Evolutionary conservation across 192 early-diverging fungal genomes (phyloP), one percentile per base, ranked within the genome.

Genomic region (Coemansia asiatica): DNA sequence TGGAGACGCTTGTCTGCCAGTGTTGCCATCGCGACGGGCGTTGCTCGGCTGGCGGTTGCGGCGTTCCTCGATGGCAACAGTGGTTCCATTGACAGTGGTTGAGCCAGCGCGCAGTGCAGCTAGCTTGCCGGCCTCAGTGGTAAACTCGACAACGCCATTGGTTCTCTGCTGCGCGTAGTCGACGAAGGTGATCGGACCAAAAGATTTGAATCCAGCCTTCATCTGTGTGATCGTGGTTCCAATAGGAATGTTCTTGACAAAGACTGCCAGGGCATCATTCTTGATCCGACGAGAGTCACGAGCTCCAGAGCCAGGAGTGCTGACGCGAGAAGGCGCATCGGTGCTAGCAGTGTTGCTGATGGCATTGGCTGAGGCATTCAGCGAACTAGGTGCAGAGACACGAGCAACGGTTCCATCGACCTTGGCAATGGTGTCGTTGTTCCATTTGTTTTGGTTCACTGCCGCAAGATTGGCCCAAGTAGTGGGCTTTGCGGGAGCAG

Each of bases 391-490:
- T 46, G 76, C 44, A n/a, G 84, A 44, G 40, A 44, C 71, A 23
- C 84, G 75, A 38, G 86, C 74, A 21, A 85, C 84, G 10, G 79
- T 74, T 29, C 81, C 86, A 44, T 83, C 87, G 58, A 81, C 78
- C 53, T 83, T 72, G 54, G 84, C 66, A 19, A 83, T 78, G 23
- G 82, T 46, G 54, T 29, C 79, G 63, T 62, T 68, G 62, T 82
- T 80, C 89, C 89, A 90, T 63, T 82, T 83, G 31, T 61, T 71
- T 29, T 64, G 63, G 69, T 87, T 76, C 28, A 67, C 82, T 49
- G 90, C 88, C 2, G 88, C 90, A 16, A 93, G 74, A 63, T 76
- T 84, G 9, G 93, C 91, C 93, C 93, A 95, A 31, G 91, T 86
- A 54, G 86, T 88, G 55, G 87, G 89, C 73, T 89, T 86, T 40